A percentile compares a stretch with the other conserved stretches of the same genome.
phyloP scores from a whole-genome alignment of 371 early-diverging fungal genomes.

The Mortierella sp. region DNA sequence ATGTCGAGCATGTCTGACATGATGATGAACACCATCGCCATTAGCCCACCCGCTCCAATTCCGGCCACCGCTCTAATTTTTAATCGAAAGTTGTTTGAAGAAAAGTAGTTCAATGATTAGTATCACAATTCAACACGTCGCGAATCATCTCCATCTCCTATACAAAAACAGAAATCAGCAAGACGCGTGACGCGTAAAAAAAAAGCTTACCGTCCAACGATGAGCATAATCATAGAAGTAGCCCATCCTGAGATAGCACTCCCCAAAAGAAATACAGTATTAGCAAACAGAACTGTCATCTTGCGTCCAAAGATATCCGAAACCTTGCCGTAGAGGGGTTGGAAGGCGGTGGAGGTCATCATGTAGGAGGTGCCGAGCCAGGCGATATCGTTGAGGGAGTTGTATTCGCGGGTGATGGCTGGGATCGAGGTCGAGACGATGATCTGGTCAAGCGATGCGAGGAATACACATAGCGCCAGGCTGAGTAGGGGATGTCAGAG shows the following conservation, averaged over 20 bases:
- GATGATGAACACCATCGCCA: constrained; percentile 77
- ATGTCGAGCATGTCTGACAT: constrained; percentile 74
- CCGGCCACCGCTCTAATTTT: constrained; percentile 76
- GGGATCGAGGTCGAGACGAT: constrained; percentile 88
- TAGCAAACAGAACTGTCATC: constrained; percentile 68
- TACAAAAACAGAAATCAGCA: neutral
- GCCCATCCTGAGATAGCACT: constrained; percentile 73
- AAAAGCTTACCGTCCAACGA: constrained; percentile 60
- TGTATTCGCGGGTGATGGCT: constrained; percentile 82
- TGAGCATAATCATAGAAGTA: constrained; percentile 68
- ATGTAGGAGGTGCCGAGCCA: constrained; percentile 86
- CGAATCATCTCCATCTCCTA: no score
- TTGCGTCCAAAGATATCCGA: constrained; percentile 83
- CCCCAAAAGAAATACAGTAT: constrained; percentile 68
- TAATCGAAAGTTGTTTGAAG: neutral
- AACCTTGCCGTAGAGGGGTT: constrained; percentile 80
- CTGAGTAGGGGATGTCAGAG: constrained; percentile 21
- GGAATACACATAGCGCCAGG: constrained; percentile 64
- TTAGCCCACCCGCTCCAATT: constrained; percentile 85
- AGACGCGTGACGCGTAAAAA: neutral
- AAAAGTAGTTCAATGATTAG: neutral
- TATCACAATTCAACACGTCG: no score
- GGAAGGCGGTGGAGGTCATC: constrained; percentile 81
- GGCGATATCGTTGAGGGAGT: constrained; percentile 70
- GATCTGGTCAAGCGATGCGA: constrained; percentile 78